These are phyloP conservation scores for Fusarium coicis DNA, from an alignment of 2,329 filamentous ascomycete species.

Conservation along the genomic window DNA sequence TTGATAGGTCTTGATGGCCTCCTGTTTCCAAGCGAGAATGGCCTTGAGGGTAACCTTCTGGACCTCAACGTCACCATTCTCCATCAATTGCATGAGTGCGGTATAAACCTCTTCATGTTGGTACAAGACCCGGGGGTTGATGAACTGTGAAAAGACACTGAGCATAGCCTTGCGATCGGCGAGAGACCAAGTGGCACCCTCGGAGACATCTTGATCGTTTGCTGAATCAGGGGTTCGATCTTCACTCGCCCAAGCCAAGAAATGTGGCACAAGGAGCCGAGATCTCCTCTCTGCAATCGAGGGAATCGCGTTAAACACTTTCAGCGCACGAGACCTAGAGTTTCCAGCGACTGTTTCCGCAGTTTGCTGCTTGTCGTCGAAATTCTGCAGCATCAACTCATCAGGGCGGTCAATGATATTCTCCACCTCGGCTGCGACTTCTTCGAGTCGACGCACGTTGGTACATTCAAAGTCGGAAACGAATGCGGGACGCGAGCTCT, in stretches of 20 bases:
- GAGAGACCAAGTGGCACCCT: conserved; percentile 70
- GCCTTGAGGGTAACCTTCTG: conserved; percentile 88
- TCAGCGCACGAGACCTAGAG: conserved; percentile 81
- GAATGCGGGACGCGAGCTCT: conserved; percentile 51
- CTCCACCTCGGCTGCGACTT: conserved; percentile 62
- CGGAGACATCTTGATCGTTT: conserved; percentile 49
- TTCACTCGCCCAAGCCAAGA: conserved; percentile 81
- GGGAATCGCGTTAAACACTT: conserved; percentile 79
- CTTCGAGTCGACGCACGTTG: conserved; percentile 72
- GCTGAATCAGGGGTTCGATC: conserved; percentile 52
- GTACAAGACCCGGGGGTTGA: conserved; percentile 86
- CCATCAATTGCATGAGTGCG: conserved; percentile 78
- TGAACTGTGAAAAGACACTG: conserved; percentile 83
- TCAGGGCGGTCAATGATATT: conserved; percentile 63
- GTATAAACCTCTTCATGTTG: conserved; percentile 79
- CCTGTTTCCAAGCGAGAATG: conserved; percentile 88
- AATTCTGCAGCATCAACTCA: conserved; percentile 69
- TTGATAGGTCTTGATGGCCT: conserved; percentile 79
- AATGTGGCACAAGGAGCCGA: conserved; percentile 83
- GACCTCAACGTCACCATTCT: conserved; percentile 89
- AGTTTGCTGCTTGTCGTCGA: conserved; percentile 71
- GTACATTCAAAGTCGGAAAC: conserved; percentile 87
- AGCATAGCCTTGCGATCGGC: conserved; percentile 88
- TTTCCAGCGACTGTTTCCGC: conserved; percentile 62
- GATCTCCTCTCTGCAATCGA: conserved; percentile 86